Base-by-base conservation (phyloP, 768 basidiomycete genomes). In the Lactarius sp. region DNA sequence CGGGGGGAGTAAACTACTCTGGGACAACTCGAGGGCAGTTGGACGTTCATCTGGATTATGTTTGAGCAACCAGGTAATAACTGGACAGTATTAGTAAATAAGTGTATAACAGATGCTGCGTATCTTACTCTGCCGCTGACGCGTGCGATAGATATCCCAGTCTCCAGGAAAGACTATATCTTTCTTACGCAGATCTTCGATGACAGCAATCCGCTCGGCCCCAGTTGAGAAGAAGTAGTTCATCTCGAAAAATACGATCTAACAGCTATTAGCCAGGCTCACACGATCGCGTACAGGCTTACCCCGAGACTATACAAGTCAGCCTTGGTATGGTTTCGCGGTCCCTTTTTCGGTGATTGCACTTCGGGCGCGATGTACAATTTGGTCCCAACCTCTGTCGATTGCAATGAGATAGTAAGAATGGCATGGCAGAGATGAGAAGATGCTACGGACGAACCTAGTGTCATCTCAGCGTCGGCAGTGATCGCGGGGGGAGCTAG, bases 231-330 rank as follows among this genome's bases (percentile, higher is more conserved):
- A 93, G 18, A 77, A 70, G 74, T 87, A 92, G 73, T 92, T 94
- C 94, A 97, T 96, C 77, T 98, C 95, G 70, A 98, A 97, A 75
- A 97, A 97, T 14, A 97, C 94, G 67, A 98, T 86, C 92, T 94
- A 65, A 22, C 31, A 41, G 62, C 44, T 33, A 50, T 44, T 37
- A 64, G 12, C 14, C 44, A 37, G 53, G n/a, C 59, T 22, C 12
- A 20, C 44, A n/a, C 10, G 20, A 49, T 22, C 60, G 20, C 33
- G n/a, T 20, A 10, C 41, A 49, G 44, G 78, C 86, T 56, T 71
- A 93, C 92, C 27, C 94, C 95, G 10, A 96, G 82, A 73, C 92
- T 94, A 72, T 95, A 98, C 82, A 98, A 87, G 70, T 98, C 95
- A 0, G 93, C 94, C 70, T 95, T 96, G 41, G 79, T 84, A 67